Evolutionary conservation across 2,329 filamentous ascomycete species (phyloP), one percentile per base, ranked within the genome.

Genomic region (Dactylellina leptospora): DNA sequence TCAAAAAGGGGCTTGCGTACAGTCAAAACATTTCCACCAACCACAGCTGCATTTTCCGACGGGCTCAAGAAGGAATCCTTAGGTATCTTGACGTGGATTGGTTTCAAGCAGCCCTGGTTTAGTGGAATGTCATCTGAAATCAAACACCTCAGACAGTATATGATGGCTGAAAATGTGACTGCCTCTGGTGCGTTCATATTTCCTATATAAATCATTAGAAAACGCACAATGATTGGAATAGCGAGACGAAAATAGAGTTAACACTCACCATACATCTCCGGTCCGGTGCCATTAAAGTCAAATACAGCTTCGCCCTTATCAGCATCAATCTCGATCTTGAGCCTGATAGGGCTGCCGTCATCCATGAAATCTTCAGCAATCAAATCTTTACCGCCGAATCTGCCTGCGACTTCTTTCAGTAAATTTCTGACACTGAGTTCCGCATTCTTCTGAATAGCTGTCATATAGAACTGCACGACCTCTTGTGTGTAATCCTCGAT

Each of bases 321-420:
- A 0, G 85, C 85, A 76, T 93, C 86, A 74, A 96, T 95, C 0
- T 86, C 88, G 9, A 96, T 84, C 73, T 87, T 88, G 4, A 96
- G 84, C 55, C 85, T 83, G 76, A 96, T 93, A 0, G 90, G 90
- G 8, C 86, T 90, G 23, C 91, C 91, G 76, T 96, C 91, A 76
- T 96, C 92, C 90, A 96, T 95, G 81, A 88, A 91, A 77, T 96
- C 91, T 0, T 88, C 83, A 0, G 92, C 90, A 5, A 86, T 84
- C 0, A 96, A 84, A n/a, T 90, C 86, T 64, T 86, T 84, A 1
- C 88, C 88, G 74, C 87, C 84, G 75, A 92, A 91, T 22, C 86
- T 84, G 73, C 84, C 84, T 76, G 87, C 84, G n/a, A 93, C 87
- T 2, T 85, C 82, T 77, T 89, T 92, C 25, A 96, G 83, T 3